Evolutionary conservation across 495 filamentous ascomycete species (phyloP).

Genomic region (Hyaloscypha hepaticicola): DNA sequence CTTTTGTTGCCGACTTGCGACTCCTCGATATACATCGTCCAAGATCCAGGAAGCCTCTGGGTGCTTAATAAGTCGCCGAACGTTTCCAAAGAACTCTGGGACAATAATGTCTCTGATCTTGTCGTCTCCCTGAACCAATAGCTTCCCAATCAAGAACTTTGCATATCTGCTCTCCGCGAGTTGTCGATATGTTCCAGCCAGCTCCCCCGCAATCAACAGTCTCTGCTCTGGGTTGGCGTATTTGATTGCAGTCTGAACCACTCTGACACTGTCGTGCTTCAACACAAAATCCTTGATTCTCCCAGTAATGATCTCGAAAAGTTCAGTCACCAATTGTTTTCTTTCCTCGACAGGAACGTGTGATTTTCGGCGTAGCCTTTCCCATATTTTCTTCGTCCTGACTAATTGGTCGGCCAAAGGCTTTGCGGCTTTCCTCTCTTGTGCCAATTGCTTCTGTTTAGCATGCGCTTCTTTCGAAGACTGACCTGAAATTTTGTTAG

Average conservation of each 20-base stretch:
- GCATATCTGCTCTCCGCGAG: constrained; percentile 93
- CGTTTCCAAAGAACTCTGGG: constrained; percentile 90
- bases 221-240: constrained; percentile 84
- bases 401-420: constrained; percentile 85
- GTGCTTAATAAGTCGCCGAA: constrained; percentile 90
- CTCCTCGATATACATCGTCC: constrained; percentile 89
- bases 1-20: constrained; percentile 82
- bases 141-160: constrained; percentile 93
- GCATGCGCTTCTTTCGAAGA: constrained; percentile 81
- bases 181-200: constrained; percentile 79
- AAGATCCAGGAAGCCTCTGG: constrained; percentile 95
- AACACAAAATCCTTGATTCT: constrained; percentile 92
- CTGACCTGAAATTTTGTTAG: constrained; percentile 33
- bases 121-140: constrained; percentile 82
- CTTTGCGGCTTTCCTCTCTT: constrained; percentile 88
- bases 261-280: constrained; percentile 95
- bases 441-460: constrained; percentile 85
- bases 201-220: constrained; percentile 80
- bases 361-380: constrained; percentile 85
- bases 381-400: constrained; percentile 96
- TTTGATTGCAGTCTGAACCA: constrained; percentile 94
- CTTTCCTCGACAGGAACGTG: constrained; percentile 84
- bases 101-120: constrained; percentile 85
- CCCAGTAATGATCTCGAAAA: constrained; percentile 87
- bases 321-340: constrained; percentile 79